Base-by-base conservation (phyloP, 331 rosid genomes). In the Telfairia occidentalis region DNA sequence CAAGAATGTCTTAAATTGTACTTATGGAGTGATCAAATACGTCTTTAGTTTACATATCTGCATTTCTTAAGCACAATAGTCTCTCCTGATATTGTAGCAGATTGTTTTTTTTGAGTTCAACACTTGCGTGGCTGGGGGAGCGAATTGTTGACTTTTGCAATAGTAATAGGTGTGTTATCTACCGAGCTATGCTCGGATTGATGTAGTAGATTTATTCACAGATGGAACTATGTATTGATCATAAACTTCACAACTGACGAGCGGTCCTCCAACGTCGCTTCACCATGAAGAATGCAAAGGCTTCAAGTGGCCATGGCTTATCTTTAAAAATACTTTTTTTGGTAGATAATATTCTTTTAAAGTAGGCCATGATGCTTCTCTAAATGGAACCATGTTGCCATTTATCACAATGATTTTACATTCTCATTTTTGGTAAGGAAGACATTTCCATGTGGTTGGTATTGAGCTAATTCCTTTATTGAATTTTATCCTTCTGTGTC, bases 381-480 rank as follows among this genome's bases (percentile, higher is more conserved):
- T 7, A 28, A 28, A 37, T 53, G 38, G 38, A 19, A 21, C 21
- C 38, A 37, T 24, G 15, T 37, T 26, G 53, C 50, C 34, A 38
- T 28, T 45, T 9, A 18, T 42, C 60, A 61, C 3, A 48, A 42
- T 71, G 26, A 76, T 37, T 48, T 67, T 35, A 26, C 79, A 76
- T 63, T 12, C 21, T 71, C 52, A 71, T 43, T 52, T 52, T 63
- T 73, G 76, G 50, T 19, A 46, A 57, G 59, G 11, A 48, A 43
- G 57, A 71, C 80, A 74, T 64, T 12, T 59, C 76, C 84, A 78
- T 71, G 83, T 81, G 77, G 65, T 53, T 80, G 35, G 35, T 37
- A 74, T 73, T 21, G 3, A 59, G 57, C 50, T 11, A 40, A 19
- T 38, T 32, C 73, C 73, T 66, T 21, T 4, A 64, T 19, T 38